Evolutionary conservation across 352 stramenopile species (phyloP), one percentile per base, ranked within the genome.

Genomic region (Phytophthora capsici): DNA sequence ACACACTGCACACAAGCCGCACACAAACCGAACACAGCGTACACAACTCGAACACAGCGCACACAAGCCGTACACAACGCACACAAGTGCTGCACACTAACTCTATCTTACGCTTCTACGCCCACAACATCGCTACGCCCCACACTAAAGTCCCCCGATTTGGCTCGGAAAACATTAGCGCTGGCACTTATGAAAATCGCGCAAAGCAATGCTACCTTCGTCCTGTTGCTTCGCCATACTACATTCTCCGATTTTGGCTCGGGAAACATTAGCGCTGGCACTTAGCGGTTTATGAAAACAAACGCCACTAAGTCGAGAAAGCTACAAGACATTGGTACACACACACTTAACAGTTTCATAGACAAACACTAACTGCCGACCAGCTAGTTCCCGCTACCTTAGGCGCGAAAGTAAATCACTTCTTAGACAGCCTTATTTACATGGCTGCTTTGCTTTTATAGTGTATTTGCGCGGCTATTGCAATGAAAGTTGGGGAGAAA

Each of bases 391-490:
- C 13, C 34, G 7, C 34, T 13, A 17, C 34, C 34, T 13, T 13
- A 40, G 8, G 12, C 8, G 34, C 34, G 34, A 40, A 40, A 40
- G 34, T 40, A 40, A 40, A 40, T 40, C 34, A 40, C 34, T 40
- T n/a, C n/a, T 40, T 40, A 47, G 7, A 47, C 40, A 47, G 40
- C 40, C 17, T 26, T 28, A 47, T 26, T 10, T 47, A n/a, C n/a
- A 2, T 8, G 40, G 19, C 40, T 25, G 19, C 19, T 47, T 47
- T 28, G 22, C 40, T n/a, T 47, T 47, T 47, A 47, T 47, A 28
- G 6, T 47, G 22, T 47, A 26, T n/a, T 47, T 28, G 40, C 19
- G 17, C 19, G 19, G 19, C n/a, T n/a, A n/a, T 47, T 47, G 34
- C 34, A 40, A 40, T 40, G 7, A 32, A 10, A 10, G 26, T 32